Evolutionary conservation across 164 flowering plant genomes (phyloP).

Genomic region (Magnolia sinica): DNA sequence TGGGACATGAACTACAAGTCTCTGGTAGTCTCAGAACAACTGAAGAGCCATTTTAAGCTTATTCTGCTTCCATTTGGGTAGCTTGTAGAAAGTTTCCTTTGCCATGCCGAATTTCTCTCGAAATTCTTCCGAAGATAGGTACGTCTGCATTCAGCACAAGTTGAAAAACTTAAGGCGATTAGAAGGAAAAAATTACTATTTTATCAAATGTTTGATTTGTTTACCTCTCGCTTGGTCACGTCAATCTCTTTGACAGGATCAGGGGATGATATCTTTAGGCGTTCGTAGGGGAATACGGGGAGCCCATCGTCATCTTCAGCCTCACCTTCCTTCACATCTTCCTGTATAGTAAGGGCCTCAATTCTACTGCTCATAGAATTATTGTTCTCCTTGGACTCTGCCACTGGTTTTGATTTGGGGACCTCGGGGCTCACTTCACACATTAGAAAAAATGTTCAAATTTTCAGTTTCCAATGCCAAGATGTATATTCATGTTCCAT

Average conservation of each 20-base stretch:
- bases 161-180: neutral
- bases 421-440: conserved; percentile 44
- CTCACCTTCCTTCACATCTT: conserved; percentile 89
- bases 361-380: conserved; percentile 53
- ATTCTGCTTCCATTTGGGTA: conserved; percentile 98
- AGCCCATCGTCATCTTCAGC: conserved; percentile 96
- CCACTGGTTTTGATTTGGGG: conserved; percentile 44
- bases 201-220: neutral
- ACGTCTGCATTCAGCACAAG: conserved; percentile 51
- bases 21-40: conserved; percentile 49
- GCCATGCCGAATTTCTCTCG: conserved; percentile 84
- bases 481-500: neutral
- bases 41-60: conserved; percentile 92
- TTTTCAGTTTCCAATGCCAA: neutral
- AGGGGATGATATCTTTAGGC: conserved; percentile 53
- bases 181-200: neutral
- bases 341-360: conserved; percentile 70
- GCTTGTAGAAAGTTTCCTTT: conserved; percentile 80
- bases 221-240: conserved; percentile 93
- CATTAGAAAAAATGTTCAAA: conserved; percentile 3
- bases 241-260: conserved; percentile 86
- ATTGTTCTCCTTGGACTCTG: conserved; percentile 36
- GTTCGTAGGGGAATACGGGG: conserved; percentile 76
- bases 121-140: conserved; percentile 81
- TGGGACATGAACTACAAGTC: conserved; percentile 20